A percentile compares a stretch with the other conserved stretches of the same genome.
phyloP scores from a whole-genome alignment of 495 filamentous ascomycete genomes.

The Collariella sp. region DNA sequence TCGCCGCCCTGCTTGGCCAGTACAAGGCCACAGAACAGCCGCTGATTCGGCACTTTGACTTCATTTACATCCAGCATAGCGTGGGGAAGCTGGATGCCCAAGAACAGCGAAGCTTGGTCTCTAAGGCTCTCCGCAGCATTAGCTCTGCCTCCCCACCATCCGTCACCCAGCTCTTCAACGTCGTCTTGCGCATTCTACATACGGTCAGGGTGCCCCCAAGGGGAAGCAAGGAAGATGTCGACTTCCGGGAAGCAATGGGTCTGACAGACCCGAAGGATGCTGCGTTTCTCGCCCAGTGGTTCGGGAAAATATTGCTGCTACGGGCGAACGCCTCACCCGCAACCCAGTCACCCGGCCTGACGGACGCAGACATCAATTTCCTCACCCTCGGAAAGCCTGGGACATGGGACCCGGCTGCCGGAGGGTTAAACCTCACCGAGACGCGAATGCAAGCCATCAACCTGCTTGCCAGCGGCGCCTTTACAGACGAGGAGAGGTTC shows the following conservation, averaged over 20 bases:
- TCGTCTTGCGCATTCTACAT: constrained; percentile 66
- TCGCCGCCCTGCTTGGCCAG: constrained; percentile 72
- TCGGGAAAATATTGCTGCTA: constrained; percentile 72
- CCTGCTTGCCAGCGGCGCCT: constrained; percentile 77
- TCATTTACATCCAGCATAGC: constrained; percentile 83
- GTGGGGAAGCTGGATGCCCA: constrained; percentile 54
- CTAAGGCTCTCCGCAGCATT: constrained; percentile 64
- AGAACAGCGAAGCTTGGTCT: constrained; percentile 51
- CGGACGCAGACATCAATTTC: constrained; percentile 62
- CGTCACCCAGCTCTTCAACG: constrained; percentile 75
- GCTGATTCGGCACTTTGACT: constrained; percentile 78
- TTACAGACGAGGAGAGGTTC: constrained; percentile 69
- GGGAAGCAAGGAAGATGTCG: constrained; percentile 66
- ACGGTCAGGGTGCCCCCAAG: constrained; percentile 63
- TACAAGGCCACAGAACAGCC: constrained; percentile 69
- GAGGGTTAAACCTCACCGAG: constrained; percentile 58
- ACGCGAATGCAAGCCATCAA: constrained; percentile 57
- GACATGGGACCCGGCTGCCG: constrained; percentile 55
- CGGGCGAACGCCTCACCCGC: constrained; percentile 30
- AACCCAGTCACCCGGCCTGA: constrained; percentile 57
- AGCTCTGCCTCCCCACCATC: constrained; percentile 52
- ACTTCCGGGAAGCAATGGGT: constrained; percentile 55
- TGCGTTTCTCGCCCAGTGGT: constrained; percentile 63
- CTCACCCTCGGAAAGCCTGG: constrained; percentile 59
- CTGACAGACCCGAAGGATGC: constrained; percentile 60